phyloP scores from a whole-genome alignment of 2,329 filamentous ascomycete genomes.

The Salinomyces thailandicus region DNA sequence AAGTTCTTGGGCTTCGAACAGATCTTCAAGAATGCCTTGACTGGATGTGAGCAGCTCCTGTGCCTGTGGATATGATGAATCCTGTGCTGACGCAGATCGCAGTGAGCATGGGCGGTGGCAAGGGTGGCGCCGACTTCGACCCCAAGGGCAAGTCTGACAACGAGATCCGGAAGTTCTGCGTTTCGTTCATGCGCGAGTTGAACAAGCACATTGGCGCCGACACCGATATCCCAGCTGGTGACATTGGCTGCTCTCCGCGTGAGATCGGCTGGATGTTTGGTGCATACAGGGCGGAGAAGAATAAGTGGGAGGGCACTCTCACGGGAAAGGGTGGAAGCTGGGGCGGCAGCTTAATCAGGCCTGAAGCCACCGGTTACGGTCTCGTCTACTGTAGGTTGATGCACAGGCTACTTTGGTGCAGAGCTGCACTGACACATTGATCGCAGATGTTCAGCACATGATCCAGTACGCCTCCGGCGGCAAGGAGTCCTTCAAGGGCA shows the following conservation, averaged over 20 bases:
- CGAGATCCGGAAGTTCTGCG: slow-evolving; percentile 96
- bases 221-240: slow-evolving; percentile 91
- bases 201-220: slow-evolving; percentile 92
- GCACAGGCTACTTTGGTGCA: no score
- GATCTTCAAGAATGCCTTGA: slow-evolving; percentile 99
- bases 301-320: slow-evolving; percentile 90
- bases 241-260: slow-evolving; percentile 85
- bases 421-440: slow-evolving; percentile 2
- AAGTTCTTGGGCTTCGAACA: slow-evolving; percentile 99
- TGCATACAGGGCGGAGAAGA: slow-evolving; percentile 76
- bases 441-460: slow-evolving; percentile 75
- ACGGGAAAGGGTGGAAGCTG: slow-evolving; percentile 90
- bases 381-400: slow-evolving; percentile 69
- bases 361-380: slow-evolving; percentile 94
- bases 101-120: slow-evolving; percentile 93
- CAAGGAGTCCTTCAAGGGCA: slow-evolving; percentile 75
- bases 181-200: slow-evolving; percentile 90
- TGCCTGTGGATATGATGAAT: no score
- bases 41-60: slow-evolving; percentile 60
- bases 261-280: slow-evolving; percentile 96
- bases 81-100: background rate
- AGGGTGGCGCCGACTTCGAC: slow-evolving; percentile 96
- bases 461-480: slow-evolving; percentile 71
- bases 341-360: slow-evolving; percentile 89
- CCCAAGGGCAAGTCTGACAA: slow-evolving; percentile 96